Conservation (phyloP, 805 yeast genomes). For the Yueomyces sp. region DNA sequence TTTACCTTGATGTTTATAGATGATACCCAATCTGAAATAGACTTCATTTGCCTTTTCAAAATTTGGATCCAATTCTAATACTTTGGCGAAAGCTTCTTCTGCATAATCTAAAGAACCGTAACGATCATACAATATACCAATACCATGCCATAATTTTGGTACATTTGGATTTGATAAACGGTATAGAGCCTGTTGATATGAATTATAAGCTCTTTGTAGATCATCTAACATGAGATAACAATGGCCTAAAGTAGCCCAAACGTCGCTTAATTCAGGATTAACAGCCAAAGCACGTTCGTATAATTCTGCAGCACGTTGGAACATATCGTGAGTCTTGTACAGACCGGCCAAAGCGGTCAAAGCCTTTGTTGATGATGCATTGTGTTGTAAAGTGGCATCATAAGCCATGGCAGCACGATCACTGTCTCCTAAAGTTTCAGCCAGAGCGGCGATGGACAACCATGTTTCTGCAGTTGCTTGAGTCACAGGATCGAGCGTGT, state of each 20-base stretch:
- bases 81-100: conserved; percentile 95
- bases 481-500: conserved; percentile 13
- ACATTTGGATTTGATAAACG: conserved; percentile 87
- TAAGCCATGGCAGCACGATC: conserved; percentile 83
- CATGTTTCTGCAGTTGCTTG: conserved; percentile 69
- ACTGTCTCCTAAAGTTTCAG: conserved; percentile 78
- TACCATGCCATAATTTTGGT: conserved; percentile 97
- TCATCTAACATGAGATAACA: conserved; percentile 96
- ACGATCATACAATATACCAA: conserved; percentile 90
- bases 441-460: conserved; percentile 79
- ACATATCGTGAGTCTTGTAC: conserved; percentile 79
- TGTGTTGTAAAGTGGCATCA: conserved; percentile 74
- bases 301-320: conserved; percentile 86
- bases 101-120: conserved; percentile 96
- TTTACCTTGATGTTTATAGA: conserved; percentile 89
- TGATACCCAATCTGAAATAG: conserved; percentile 90
- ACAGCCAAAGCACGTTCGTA: conserved; percentile 76
- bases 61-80: conserved; percentile 86
- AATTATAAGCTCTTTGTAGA: conserved; percentile 86
- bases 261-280: conserved; percentile 83
- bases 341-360: conserved; percentile 77
- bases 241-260: conserved; percentile 95
- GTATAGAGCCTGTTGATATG: conserved; percentile 90
- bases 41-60: conserved; percentile 95
- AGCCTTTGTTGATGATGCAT: conserved; percentile 77